phyloP scores from a whole-genome alignment of 129 eudicot species.

The Pulicaria dysenterica region DNA sequence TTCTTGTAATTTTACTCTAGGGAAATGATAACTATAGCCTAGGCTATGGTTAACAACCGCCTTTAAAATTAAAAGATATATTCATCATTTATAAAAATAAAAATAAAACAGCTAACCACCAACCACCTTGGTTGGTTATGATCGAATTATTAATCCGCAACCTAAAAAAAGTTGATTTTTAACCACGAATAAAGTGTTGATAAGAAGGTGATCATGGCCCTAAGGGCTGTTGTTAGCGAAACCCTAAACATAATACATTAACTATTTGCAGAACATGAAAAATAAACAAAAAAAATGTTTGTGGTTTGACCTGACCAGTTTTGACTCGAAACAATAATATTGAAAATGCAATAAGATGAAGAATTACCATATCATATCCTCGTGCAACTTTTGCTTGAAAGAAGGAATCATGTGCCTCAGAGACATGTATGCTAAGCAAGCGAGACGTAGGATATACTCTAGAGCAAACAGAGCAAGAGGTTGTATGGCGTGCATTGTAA shows the following conservation, averaged over 20 bases:
- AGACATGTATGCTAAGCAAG: constrained; percentile 82
- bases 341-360: constrained; percentile 7
- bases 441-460: constrained; percentile 93
- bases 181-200: too few species aligned
- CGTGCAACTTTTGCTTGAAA: constrained; percentile 95
- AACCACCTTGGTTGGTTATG: too few species aligned
- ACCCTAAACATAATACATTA: not conserved
- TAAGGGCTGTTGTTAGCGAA: too few species aligned
- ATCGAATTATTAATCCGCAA: too few species aligned
- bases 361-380: constrained; percentile 73
- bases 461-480: constrained; percentile 88
- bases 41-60: too few species aligned
- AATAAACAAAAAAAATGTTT: not conserved
- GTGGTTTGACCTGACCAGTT: not conserved
- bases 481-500: constrained; percentile 82
- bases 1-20: too few species aligned
- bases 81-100: too few species aligned
- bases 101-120: too few species aligned
- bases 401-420: constrained; percentile 94
- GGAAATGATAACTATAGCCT: too few species aligned
- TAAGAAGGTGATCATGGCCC: too few species aligned
- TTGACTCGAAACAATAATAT: not conserved
- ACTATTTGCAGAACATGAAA: not conserved
- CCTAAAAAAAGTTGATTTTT: too few species aligned
- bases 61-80: too few species aligned